Conservation (phyloP, 2,329 filamentous ascomycete species). For the Metarhizium humberi region DNA sequence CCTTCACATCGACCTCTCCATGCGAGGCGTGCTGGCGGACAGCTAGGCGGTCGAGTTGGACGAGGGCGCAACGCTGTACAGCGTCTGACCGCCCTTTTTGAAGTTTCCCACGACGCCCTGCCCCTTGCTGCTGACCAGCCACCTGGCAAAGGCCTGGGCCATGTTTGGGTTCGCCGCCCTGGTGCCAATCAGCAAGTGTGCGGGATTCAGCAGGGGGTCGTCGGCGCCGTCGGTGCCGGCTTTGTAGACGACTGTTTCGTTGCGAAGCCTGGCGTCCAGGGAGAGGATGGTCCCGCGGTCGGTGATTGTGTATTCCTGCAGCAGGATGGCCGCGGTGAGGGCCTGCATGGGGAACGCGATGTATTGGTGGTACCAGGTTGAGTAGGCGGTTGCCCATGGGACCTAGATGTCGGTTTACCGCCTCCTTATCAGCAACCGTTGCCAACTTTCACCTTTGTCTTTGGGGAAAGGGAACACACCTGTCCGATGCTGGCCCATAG, state of each 20-base stretch:
- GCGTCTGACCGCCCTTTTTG: constrained; percentile 25
- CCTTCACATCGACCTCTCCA: too few relatives aligned
- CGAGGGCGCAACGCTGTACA: constrained; percentile 27
- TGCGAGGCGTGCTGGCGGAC: too few relatives aligned
- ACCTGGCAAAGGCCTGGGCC: constrained; percentile 27
- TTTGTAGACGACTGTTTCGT: constrained; percentile 26
- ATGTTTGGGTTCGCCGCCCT: constrained; percentile 23
- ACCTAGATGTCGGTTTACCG: constrained; percentile 11
- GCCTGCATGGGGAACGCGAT: constrained; percentile 35
- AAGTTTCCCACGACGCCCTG: constrained; percentile 27
- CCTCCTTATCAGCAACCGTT: neutral
- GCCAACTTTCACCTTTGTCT: too few relatives aligned
- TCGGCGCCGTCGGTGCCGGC: constrained; percentile 22
- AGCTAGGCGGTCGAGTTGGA: neutral
- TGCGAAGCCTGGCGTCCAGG: constrained; percentile 21
- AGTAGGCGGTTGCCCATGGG: constrained; percentile 30
- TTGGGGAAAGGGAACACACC: constrained; percentile 5
- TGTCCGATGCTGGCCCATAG: constrained; percentile 37
- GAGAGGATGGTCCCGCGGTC: constrained; percentile 35
- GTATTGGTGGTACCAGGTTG: constrained; percentile 38
- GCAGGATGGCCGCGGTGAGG: constrained; percentile 27
- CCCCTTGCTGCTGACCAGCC: constrained; percentile 26
- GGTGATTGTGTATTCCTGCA: constrained; percentile 37
- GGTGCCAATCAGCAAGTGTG: constrained; percentile 28
- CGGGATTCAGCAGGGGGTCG: constrained; percentile 33